phyloP scores from a whole-genome alignment of 2,329 filamentous ascomycete species.

The Epichloe aotearoae region DNA sequence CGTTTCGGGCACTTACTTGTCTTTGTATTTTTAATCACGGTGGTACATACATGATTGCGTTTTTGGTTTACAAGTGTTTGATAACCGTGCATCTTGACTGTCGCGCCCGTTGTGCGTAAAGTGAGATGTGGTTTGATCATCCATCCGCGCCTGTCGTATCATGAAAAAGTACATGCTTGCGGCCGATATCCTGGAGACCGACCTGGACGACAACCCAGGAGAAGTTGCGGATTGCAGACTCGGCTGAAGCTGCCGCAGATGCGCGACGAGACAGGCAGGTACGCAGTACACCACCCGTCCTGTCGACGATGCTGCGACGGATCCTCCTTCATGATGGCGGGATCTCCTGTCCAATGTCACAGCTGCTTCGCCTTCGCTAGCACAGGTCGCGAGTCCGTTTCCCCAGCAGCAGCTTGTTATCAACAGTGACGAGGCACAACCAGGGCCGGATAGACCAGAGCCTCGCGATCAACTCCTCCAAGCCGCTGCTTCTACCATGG shows the following conservation, averaged over 20 bases:
- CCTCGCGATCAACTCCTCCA: neutral
- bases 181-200: conserved; percentile 26
- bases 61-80: too few species aligned
- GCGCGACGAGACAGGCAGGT: conserved; percentile 26
- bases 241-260: conserved; percentile 15
- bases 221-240: conserved; percentile 25
- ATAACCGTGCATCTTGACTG: too few species aligned
- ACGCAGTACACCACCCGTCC: conserved; percentile 3
- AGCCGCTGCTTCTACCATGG: neutral
- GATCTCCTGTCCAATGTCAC: conserved; percentile 12
- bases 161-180: conserved; percentile 25
- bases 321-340: conserved; percentile 18
- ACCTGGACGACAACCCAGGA: conserved; percentile 27
- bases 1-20: too few species aligned
- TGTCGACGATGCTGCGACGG: conserved; percentile 29
- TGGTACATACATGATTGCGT: too few species aligned
- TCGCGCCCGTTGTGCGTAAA: too few species aligned
- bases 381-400: conserved; percentile 23
- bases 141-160: too few species aligned
- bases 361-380: conserved; percentile 20
- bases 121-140: too few species aligned
- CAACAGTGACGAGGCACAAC: conserved; percentile 13
- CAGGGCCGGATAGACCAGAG: conserved; percentile 6
- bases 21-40: too few species aligned
- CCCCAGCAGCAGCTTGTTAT: conserved; percentile 21